These are phyloP conservation scores for Artemisia argyi DNA, from an alignment of 129 eudicot genomes.

Conservation along the genomic window DNA sequence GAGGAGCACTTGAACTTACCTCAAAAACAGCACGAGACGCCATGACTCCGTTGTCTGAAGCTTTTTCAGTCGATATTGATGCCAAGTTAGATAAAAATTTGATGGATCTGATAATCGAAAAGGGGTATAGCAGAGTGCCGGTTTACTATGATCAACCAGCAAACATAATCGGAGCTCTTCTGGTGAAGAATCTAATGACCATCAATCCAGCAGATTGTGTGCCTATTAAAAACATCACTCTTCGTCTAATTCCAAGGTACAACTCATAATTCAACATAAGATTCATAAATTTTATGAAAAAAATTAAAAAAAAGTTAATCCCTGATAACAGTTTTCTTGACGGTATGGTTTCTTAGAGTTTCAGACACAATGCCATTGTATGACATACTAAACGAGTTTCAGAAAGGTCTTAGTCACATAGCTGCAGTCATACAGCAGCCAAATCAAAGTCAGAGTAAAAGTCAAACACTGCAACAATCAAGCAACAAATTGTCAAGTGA, in stretches of 20 bases:
- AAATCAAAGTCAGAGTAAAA: slow-evolving; percentile 26
- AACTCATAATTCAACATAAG: background rate
- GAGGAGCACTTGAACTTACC: slow-evolving; percentile 69
- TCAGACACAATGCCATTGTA: slow-evolving; percentile 63
- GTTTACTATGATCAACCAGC: slow-evolving; percentile 79
- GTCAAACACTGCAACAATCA: slow-evolving; percentile 25
- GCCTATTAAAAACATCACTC: slow-evolving; percentile 47
- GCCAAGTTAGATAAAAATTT: slow-evolving; percentile 55
- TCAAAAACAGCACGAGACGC: slow-evolving; percentile 71
- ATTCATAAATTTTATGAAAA: background rate
- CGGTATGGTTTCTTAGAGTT: slow-evolving; percentile 43
- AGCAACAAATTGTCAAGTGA: slow-evolving; percentile 31
- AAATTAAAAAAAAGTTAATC: background rate
- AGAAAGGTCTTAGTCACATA: slow-evolving; percentile 81
- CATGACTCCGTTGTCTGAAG: slow-evolving; percentile 63
- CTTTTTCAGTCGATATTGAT: slow-evolving; percentile 54
- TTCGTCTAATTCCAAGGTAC: slow-evolving; percentile 57
- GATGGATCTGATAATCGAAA: slow-evolving; percentile 65
- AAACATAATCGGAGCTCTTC: slow-evolving; percentile 70
- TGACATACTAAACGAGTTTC: slow-evolving; percentile 68
- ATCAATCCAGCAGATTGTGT: slow-evolving; percentile 46
- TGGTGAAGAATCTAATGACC: slow-evolving; percentile 62
- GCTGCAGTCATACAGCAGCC: slow-evolving; percentile 63
- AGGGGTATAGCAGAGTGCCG: slow-evolving; percentile 85
- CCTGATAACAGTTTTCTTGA: background rate